Conservation (phyloP, 2,329 filamentous ascomycete genomes). For the Trichoderma hamatum region DNA sequence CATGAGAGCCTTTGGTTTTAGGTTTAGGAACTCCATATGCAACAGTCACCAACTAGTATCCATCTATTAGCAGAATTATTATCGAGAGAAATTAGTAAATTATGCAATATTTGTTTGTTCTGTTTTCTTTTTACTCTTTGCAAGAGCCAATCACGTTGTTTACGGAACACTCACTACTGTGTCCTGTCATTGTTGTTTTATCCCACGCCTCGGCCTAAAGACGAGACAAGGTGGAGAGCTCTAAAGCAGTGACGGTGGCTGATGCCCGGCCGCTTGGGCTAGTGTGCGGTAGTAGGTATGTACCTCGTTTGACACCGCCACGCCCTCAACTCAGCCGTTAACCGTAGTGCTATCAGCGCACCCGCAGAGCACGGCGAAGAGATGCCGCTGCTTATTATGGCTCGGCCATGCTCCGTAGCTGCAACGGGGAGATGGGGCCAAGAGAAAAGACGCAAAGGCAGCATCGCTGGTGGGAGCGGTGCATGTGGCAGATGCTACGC, state of each 20-base stretch:
- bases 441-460: no score
- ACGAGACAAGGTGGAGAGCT: background rate
- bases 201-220: background rate
- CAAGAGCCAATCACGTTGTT: background rate
- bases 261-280: background rate
- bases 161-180: background rate
- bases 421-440: no score
- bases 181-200: background rate
- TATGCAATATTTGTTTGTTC: background rate
- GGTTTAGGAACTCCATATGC: background rate
- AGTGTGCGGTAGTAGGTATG: background rate
- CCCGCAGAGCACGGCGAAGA: background rate
- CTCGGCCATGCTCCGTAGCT: background rate
- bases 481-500: background rate
- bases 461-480: background rate
- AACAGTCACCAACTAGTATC: background rate
- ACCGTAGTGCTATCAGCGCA: background rate
- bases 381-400: background rate
- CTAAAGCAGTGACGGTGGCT: constrained; percentile 1
- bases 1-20: background rate
- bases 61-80: no score
- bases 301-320: constrained; percentile 4
- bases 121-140: background rate
- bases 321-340: background rate
- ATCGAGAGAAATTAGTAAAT: background rate